phyloP scores from a whole-genome alignment of 345 rosid species.

The Eutrema heterophyllum region DNA sequence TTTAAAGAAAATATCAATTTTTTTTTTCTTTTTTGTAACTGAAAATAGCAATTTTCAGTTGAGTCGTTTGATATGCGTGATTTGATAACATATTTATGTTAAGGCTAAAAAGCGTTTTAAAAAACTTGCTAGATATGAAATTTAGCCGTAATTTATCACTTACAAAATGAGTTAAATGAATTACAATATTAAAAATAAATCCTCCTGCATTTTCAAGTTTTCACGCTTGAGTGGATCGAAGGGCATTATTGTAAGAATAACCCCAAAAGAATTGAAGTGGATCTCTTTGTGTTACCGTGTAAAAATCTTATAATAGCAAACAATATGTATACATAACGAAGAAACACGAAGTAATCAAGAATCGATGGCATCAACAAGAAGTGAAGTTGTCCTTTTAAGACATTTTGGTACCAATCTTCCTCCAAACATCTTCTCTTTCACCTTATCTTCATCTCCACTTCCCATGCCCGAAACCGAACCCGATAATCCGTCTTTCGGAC shows the following conservation, averaged over 20 bases:
- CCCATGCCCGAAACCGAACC: slow-evolving; percentile 21
- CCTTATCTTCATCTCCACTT: slow-evolving; percentile 21
- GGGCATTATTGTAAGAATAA: neutral
- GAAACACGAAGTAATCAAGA: slow-evolving; percentile 16
- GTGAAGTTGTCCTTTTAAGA: slow-evolving; percentile 60
- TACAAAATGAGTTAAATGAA: neutral
- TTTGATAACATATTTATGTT: neutral
- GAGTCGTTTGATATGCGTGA: neutral
- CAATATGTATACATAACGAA: slow-evolving; percentile 22
- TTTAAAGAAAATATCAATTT: neutral
- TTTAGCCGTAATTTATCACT: neutral
- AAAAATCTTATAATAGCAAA: slow-evolving; percentile 7
- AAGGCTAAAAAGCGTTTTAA: neutral
- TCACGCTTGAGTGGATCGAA: neutral
- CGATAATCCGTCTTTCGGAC: slow-evolving; percentile 10
- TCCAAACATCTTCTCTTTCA: slow-evolving; percentile 29
- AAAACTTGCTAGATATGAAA: neutral
- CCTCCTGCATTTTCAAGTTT: neutral
- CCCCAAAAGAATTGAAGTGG: slow-evolving; percentile 19
- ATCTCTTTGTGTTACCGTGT: slow-evolving; percentile 8
- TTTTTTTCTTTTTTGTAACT: too few relatives aligned
- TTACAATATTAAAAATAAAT: neutral
- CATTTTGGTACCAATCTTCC: slow-evolving; percentile 44
- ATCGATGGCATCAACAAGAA: slow-evolving; percentile 66
- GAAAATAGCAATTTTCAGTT: neutral